Base-by-base conservation (phyloP, 2,329 filamentous ascomycete genomes). In the Fonsecaea erecta region DNA sequence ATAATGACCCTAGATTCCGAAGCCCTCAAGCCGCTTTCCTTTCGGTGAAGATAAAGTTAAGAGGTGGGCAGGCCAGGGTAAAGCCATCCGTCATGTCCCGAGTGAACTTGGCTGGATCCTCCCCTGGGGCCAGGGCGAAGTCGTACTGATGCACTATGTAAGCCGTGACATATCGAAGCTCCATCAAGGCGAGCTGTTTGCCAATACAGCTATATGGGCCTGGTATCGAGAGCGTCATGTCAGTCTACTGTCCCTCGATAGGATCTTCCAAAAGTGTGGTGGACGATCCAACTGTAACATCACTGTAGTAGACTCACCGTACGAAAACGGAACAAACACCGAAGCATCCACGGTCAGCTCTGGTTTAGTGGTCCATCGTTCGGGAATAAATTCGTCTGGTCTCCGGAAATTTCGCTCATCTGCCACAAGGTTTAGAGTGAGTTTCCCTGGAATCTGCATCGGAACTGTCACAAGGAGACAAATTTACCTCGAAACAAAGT, bases 311-410 rank as follows among this genome's bases (percentile, higher is more conserved):
- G 34, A 43, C 35, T 32, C 77, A 34, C 80, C 80, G 54, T 79
- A 81, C 5, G 79, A 72, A 35, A 77, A 79, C 0, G 77, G 78
- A 0, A 66, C 62, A 62, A 71, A 77, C 0, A 73, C 75, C 1
- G 68, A 64, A 24, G 55, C 51, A 52, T 78, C 73, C 26, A 68
- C 71, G 14, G 74, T 65, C 63, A 79, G 62, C 24, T 78, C 74
- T 2, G 73, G 73, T 8, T 63, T 65, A 3, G 72, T 73, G 1
- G 73, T 77, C 77, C 78, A 79, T 35, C 78, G 70, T 52, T 79
- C 77, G 1, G 78, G 78, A 5, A 79, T 71, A 46, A 78, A 79
- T 24, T 77, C 73, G 0, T 66, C 61, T 21, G 63, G 63, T 53
- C 24, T 53, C 16, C 2, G 35, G 43, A 63, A 66, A 46, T 51